Base-by-base conservation (phyloP, 73 alveolate species). In the Stentor coeruleus region DNA sequence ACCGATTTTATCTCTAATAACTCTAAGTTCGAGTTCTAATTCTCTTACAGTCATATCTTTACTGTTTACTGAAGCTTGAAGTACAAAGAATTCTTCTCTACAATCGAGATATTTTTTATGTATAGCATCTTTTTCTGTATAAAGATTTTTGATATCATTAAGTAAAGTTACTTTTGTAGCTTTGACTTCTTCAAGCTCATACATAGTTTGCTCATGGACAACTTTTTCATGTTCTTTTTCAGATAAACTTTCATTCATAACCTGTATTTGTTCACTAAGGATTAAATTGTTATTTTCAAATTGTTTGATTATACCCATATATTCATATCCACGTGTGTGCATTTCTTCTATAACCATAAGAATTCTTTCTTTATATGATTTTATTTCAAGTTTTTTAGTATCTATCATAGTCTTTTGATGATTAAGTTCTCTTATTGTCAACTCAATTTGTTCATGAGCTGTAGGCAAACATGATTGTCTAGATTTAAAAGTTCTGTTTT, bases 41-140 rank as follows among this genome's bases (percentile, higher is more conserved):
- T 49, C 28, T 20, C 66, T 49, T 49, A 49, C 6, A 11, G 20
- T 11, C 6, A 49, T 20, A 49, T 66, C 79, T 1, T 66, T 66
- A 28, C 33, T 33, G 33, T 66, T 66, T 20, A 66, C 37, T 26
- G 79, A 14, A 26, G 26, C 33, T 66, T 66, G 79, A 0, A 66
- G 2, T 20, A 20, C 15, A 1, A 66, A 11, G 2, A 31, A 11
- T 66, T 66, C 79, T 2, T 66, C 79, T 66, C 79, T 20, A 31
- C 79, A 66, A 28, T 66, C 79, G 33, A 66, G n/a, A 66, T 28
- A 33, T 66, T 31, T 0, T 66, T 66, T 66, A 31, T 66, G 33
- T 26, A 20, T 66, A 28, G 33, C 1, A 33, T 66, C 79, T 66
- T 66, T 66, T 26, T 66, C 79, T 2, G n/a, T 26, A 66, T 66